Conservation (phyloP, 164 flowering plant genomes). For the Litsea cubeba region DNA sequence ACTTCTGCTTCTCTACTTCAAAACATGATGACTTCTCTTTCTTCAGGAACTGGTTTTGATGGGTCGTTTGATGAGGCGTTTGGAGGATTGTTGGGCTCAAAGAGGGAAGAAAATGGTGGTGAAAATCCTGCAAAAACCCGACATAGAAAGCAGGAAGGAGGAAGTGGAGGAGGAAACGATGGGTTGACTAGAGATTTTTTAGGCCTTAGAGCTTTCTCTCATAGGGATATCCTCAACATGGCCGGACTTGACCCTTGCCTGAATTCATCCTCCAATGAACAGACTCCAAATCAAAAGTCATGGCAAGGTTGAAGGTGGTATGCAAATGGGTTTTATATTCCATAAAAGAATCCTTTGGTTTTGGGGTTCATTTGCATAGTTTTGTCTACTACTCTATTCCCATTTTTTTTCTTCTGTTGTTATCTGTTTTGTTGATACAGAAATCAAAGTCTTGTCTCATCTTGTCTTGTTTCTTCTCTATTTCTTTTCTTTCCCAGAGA, state of each 20-base stretch:
- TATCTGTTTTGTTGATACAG: background rate
- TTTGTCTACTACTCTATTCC: background rate
- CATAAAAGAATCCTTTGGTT: background rate
- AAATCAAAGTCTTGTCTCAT: no score
- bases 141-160: slow-evolving; percentile 15
- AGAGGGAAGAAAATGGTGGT: slow-evolving; percentile 18
- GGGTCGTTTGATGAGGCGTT: slow-evolving; percentile 39
- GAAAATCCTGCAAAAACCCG: slow-evolving; percentile 6
- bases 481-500: slow-evolving; percentile 2
- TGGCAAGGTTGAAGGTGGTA: slow-evolving; percentile 50
- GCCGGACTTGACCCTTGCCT: slow-evolving; percentile 53
- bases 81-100: slow-evolving; percentile 32
- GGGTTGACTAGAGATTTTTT: slow-evolving; percentile 84
- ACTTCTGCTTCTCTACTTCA: slow-evolving; percentile 31
- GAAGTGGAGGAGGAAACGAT: slow-evolving; percentile 29
- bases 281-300: slow-evolving; percentile 38
- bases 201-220: slow-evolving; percentile 67
- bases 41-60: slow-evolving; percentile 31
- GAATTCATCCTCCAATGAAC: slow-evolving; percentile 28
- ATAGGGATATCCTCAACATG: slow-evolving; percentile 53
- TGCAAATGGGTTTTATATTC: slow-evolving; percentile 3
- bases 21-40: slow-evolving; percentile 40
- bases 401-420: background rate
- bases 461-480: background rate
- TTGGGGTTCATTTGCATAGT: background rate